A percentile compares a stretch with the other conserved stretches of the same genome.
These are phyloP conservation scores for Corchorus capsularis DNA, from an alignment of 345 rosid genomes.

Conservation along the genomic window DNA sequence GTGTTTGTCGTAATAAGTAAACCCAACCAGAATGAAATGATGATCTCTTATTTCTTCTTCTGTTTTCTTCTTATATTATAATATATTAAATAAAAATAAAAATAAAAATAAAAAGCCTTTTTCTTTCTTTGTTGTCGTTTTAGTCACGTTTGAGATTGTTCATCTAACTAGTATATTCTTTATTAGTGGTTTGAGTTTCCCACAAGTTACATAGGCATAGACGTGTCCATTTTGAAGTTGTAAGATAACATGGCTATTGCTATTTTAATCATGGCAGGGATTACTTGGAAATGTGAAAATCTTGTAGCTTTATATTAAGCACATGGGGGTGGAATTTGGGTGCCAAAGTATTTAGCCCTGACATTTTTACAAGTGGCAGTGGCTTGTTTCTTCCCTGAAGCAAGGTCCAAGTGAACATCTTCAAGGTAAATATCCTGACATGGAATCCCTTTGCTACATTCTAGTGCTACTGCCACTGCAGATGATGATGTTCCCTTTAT, in stretches of 20 bases:
- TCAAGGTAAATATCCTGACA: constrained; percentile 43
- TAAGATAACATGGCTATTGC: not conserved
- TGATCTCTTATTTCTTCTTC: not conserved
- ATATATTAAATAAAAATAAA: too few species aligned
- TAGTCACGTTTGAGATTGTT: too few species aligned
- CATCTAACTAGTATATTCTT: too few species aligned
- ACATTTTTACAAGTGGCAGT: constrained; percentile 56
- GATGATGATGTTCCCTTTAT: constrained; percentile 40
- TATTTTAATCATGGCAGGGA: not conserved
- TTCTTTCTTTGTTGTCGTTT: too few species aligned
- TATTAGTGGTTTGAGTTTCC: not conserved
- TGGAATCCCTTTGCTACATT: constrained; percentile 36
- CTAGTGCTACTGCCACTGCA: constrained; percentile 34
- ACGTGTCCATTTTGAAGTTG: not conserved
- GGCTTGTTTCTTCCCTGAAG: constrained; percentile 34
- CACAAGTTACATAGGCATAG: too few species aligned
- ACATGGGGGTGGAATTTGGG: constrained; percentile 61
- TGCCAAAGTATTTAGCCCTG: constrained; percentile 52
- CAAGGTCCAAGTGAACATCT: constrained; percentile 50
- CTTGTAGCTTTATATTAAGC: constrained; percentile 4
- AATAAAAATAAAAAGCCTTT: too few species aligned
- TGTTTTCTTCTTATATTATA: too few species aligned
- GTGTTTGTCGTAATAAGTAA: not conserved
- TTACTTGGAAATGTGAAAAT: not conserved
- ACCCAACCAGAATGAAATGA: not conserved